Percentiles rank a stretch among this genome's conserved stretches.
Conservation (phyloP, 2,329 filamentous ascomycete species). For the Fusarium marasasianum region DNA sequence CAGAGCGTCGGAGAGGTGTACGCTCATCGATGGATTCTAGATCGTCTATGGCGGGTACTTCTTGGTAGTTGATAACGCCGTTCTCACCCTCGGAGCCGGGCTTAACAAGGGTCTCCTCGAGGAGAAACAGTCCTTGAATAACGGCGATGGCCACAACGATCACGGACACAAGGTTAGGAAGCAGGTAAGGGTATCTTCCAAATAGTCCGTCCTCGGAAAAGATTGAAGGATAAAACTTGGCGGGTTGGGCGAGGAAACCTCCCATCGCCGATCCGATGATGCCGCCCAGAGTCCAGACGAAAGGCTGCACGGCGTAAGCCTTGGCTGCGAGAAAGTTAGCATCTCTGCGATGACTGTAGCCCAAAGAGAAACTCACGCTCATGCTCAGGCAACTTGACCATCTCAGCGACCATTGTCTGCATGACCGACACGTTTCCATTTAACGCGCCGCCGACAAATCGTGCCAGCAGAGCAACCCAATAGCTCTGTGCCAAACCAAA, state of each 20-base stretch:
- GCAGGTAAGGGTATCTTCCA: constrained; percentile 71
- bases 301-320: constrained; percentile 88
- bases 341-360: fast-evolving
- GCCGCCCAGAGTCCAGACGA: constrained; percentile 87
- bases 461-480: constrained; percentile 82
- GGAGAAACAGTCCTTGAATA: constrained; percentile 69
- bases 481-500: constrained; percentile 86
- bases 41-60: constrained; percentile 32
- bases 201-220: constrained; percentile 54
- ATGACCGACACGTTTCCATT: constrained; percentile 93
- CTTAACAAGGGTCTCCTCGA: constrained; percentile 56
- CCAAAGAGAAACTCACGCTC: constrained; percentile 56
- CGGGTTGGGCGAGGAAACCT: constrained; percentile 72
- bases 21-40: constrained; percentile 31
- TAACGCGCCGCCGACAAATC: constrained; percentile 84
- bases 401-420: constrained; percentile 87
- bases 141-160: constrained; percentile 72
- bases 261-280: constrained; percentile 89
- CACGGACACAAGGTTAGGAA: constrained; percentile 63
- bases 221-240: constrained; percentile 76
- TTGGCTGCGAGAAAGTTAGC: constrained; percentile 40
- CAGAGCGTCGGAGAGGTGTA: constrained; percentile 31
- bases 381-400: constrained; percentile 90
- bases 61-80: constrained; percentile 28
- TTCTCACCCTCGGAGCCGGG: not conserved